These are phyloP conservation scores for Eucalyptus leucophloia DNA, from an alignment of 345 rosid genomes.

Conservation along the genomic window DNA sequence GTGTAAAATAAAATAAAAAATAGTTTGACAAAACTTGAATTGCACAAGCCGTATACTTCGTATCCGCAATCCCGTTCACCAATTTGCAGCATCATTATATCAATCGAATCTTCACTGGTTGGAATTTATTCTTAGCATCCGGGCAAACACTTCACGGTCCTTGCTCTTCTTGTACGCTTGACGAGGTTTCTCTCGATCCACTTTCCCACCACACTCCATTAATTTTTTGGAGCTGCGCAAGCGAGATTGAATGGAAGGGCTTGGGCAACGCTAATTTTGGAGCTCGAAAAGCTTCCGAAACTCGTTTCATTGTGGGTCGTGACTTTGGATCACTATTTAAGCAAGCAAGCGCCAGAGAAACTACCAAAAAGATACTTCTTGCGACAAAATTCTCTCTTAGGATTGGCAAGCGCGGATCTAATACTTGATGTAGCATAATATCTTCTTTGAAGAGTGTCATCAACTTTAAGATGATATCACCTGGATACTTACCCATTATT, in stretches of 20 bases:
- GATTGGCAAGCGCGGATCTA: neutral
- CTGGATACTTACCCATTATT: constrained; percentile 5
- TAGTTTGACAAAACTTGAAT: neutral
- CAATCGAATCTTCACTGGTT: neutral
- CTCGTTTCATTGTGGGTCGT: neutral
- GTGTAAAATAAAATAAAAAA: no score
- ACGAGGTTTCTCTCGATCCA: neutral
- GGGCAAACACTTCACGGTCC: neutral
- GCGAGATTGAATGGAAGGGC: neutral
- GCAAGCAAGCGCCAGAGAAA: neutral
- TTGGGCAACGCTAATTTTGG: neutral
- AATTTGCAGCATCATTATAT: neutral
- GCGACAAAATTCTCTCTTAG: neutral
- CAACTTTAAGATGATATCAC: neutral
- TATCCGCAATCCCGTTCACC: neutral
- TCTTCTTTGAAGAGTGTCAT: neutral
- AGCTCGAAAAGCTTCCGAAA: neutral
- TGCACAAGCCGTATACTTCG: neutral
- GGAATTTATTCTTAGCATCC: neutral
- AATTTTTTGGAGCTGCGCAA: neutral
- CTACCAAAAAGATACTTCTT: neutral
- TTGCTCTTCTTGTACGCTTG: neutral
- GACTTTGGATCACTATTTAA: neutral
- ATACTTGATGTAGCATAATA: neutral
- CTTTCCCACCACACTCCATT: neutral